Evolutionary conservation across 169 alveolate species (phyloP).

Genomic region (Perkinsus olseni): DNA sequence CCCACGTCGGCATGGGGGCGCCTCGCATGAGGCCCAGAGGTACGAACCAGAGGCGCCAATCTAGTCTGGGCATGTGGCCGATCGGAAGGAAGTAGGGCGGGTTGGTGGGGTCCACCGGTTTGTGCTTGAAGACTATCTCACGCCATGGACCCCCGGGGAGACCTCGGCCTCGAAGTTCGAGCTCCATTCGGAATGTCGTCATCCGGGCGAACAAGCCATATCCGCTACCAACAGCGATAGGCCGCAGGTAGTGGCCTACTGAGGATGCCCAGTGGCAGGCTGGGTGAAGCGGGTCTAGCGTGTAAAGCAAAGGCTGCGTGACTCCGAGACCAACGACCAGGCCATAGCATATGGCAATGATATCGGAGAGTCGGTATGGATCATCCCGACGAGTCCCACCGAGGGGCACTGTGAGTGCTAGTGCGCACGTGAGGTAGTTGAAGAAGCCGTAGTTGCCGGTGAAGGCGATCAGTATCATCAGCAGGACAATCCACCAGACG

Average conservation of each 20-base stretch:
- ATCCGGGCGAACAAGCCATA: slow-evolving; percentile 10
- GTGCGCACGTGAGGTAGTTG: slow-evolving; percentile 9
- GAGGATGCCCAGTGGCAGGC: background rate
- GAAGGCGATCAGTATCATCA: background rate
- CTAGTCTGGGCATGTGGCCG: slow-evolving; percentile 29
- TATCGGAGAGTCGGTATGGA: background rate
- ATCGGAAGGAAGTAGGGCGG: slow-evolving; percentile 16
- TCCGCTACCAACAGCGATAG: background rate
- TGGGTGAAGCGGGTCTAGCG: background rate
- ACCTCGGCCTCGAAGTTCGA: slow-evolving; percentile 13
- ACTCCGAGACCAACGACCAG: background rate
- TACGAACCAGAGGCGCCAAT: slow-evolving; percentile 29
- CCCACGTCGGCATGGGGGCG: background rate
- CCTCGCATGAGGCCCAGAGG: slow-evolving; percentile 19
- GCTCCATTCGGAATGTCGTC: slow-evolving; percentile 13
- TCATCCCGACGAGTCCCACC: background rate
- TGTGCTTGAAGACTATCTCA: background rate
- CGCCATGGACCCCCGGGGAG: background rate
- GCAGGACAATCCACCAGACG: background rate
- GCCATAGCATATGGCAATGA: background rate
- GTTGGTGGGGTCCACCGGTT: slow-evolving; percentile 12
- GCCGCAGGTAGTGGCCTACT: background rate
- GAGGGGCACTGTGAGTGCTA: background rate
- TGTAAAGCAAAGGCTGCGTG: background rate
- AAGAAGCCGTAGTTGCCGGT: slow-evolving; percentile 20